A percentile compares a stretch with the other conserved stretches of the same genome.
Conservation (phyloP, 2,329 filamentous ascomycete species). For the Grosmannia penicillata region DNA sequence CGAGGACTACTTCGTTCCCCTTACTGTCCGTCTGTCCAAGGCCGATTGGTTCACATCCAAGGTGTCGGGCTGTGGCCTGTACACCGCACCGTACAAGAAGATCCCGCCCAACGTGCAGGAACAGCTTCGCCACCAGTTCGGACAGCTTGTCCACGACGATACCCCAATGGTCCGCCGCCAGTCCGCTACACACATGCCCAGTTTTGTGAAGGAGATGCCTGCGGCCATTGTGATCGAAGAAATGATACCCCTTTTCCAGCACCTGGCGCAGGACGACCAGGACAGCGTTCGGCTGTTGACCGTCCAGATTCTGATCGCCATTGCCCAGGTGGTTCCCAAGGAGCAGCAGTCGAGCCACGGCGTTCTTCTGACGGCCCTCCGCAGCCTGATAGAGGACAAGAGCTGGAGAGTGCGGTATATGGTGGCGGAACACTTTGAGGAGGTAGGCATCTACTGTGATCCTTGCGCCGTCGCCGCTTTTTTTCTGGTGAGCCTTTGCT, state of each 20-base stretch:
- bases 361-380: slow-evolving; percentile 75
- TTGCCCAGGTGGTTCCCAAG: slow-evolving; percentile 93
- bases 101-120: slow-evolving; percentile 80
- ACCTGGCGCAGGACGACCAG: slow-evolving; percentile 90
- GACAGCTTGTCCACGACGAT: slow-evolving; percentile 88
- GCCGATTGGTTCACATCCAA: slow-evolving; percentile 99
- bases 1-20: slow-evolving; percentile 93
- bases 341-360: slow-evolving; percentile 96
- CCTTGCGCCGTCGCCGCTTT: not conserved
- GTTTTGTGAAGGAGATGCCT: slow-evolving; percentile 96
- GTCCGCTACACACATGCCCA: slow-evolving; percentile 88
- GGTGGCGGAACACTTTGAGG: slow-evolving; percentile 97
- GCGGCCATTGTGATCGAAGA: slow-evolving; percentile 85
- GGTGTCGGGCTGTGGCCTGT: slow-evolving; percentile 92
- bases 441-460: slow-evolving; percentile 42
- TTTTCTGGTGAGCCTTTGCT: not conserved
- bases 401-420: slow-evolving; percentile 99
- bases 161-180: slow-evolving; percentile 98
- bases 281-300: slow-evolving; percentile 93
- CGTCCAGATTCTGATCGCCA: slow-evolving; percentile 89
- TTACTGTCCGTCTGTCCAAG: slow-evolving; percentile 91
- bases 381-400: slow-evolving; percentile 95
- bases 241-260: slow-evolving; percentile 98
- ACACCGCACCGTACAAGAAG: slow-evolving; percentile 85
- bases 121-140: slow-evolving; percentile 81